Base-by-base conservation (phyloP, 331 rosid species). In the Dryas integrifolia region DNA sequence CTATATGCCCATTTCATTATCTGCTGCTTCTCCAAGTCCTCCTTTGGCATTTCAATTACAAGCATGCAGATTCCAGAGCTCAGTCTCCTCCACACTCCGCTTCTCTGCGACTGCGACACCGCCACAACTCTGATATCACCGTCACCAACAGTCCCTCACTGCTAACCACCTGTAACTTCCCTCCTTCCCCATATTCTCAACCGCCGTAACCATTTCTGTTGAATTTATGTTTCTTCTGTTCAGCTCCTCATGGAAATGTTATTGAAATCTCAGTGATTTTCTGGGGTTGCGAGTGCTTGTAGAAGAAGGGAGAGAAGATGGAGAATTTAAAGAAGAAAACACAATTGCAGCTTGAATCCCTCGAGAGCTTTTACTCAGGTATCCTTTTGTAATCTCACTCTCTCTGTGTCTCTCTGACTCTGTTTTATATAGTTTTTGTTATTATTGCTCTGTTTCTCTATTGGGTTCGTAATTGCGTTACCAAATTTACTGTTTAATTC, bases 341-440 rank as follows among this genome's bases (percentile, higher is more conserved):
- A 0, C 77, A 74, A 21, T 58, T 65, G 2, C 88, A 79, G 24
- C 73, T 81, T 56, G 73, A 79, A 79, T 82, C 79, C 53, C 90
- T 83, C 55, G 80, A 86, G 46, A 73, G 58, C 44, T 71, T 86
- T 44, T 86, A 80, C 77, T 76, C 61, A 53, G 89, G 89, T 86
- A 79, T n/a, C 53, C 56, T 48, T 21, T 59, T 15, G 11, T 65
- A 12, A 50, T 52, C 59, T 66, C 49, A n/a, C 1, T 52, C 58
- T 46, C n/a, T 51, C 7, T 24, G 38, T 21, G 5, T 38, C 14
- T 13, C 26, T 3, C 16, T 10, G 7, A 44, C 50, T 5, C 16
- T 13, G 8, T 64, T 18, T 12, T 18, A n/a, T 26, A 2, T 16
- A 13, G 16, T 6, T 46, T 49, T 15, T 6, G n/a, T 10, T 74